Evolutionary conservation across 495 filamentous ascomycete species (phyloP).

Genomic region (Penicillium ucsense): DNA sequence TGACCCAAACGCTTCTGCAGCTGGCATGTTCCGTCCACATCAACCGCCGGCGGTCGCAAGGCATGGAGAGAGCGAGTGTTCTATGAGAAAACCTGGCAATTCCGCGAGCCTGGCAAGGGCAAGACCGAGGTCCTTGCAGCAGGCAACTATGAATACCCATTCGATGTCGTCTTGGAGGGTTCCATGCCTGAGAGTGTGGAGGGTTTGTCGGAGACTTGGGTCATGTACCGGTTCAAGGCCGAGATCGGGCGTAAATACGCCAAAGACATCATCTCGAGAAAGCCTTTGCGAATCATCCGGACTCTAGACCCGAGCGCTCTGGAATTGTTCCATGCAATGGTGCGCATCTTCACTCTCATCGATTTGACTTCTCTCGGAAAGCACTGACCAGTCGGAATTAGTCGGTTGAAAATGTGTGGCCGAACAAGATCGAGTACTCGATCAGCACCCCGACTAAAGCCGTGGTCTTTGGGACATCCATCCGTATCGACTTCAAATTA

Average conservation of each 20-base stretch:
- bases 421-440: constrained; percentile 87
- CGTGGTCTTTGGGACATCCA: constrained; percentile 76
- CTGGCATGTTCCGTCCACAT: constrained; percentile 39
- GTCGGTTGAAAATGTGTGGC: constrained; percentile 90
- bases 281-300: constrained; percentile 77
- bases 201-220: constrained; percentile 66
- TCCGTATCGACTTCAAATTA: constrained; percentile 71
- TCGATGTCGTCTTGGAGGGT: constrained; percentile 69
- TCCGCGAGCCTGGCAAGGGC: constrained; percentile 38
- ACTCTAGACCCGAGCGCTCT: constrained; percentile 73
- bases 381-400: constrained; percentile 8
- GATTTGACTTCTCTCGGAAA: not conserved
- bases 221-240: constrained; percentile 83
- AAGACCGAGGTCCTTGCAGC: constrained; percentile 54
- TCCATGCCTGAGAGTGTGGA: constrained; percentile 80
- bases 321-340: constrained; percentile 81
- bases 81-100: constrained; percentile 46
- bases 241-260: constrained; percentile 72
- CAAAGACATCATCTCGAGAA: constrained; percentile 67
- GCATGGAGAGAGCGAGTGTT: constrained; percentile 46
- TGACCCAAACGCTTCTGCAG: constrained; percentile 17
- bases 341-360: constrained; percentile 16
- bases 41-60: constrained; percentile 34
- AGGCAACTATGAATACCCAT: constrained; percentile 87
- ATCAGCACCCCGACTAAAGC: constrained; percentile 84